These are phyloP conservation scores for Panicum hallii DNA, from an alignment of 202 grass and related monocot species.

Conservation along the genomic window DNA sequence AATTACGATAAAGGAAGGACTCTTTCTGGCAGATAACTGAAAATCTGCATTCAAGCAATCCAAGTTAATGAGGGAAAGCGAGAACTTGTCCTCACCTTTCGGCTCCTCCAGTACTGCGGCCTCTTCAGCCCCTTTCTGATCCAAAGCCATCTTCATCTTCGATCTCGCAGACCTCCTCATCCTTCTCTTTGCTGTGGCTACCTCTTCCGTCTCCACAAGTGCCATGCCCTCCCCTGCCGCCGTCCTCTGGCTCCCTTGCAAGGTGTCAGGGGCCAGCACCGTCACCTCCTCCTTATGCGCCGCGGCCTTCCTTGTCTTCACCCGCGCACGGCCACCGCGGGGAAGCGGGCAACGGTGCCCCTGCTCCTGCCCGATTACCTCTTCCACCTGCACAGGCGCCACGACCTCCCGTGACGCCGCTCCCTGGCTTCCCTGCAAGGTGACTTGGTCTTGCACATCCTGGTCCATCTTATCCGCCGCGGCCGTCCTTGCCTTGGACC, in stretches of 20 bases:
- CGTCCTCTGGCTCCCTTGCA: constrained; percentile 40
- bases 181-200: not conserved
- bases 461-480: not conserved
- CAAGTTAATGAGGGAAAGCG: not conserved
- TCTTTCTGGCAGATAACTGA: not conserved
- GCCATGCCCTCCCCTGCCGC: not conserved
- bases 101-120: not conserved
- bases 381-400: not conserved
- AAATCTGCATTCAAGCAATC: not conserved
- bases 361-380: constrained; percentile 41
- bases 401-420: constrained; percentile 3
- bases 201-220: not conserved
- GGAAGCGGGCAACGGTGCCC: constrained; percentile 60
- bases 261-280: constrained; percentile 29
- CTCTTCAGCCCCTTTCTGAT: not conserved
- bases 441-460: constrained; percentile 26
- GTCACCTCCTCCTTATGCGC: constrained; percentile 1
- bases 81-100: not conserved
- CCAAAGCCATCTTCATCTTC: not conserved
- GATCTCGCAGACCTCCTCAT: not conserved
- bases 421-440: constrained; percentile 41
- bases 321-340: constrained; percentile 44
- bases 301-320: not conserved
- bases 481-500: not conserved
- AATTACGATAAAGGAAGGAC: not conserved